Base-by-base conservation (phyloP, 2,329 filamentous ascomycete genomes). In the Fusarium secorum region DNA sequence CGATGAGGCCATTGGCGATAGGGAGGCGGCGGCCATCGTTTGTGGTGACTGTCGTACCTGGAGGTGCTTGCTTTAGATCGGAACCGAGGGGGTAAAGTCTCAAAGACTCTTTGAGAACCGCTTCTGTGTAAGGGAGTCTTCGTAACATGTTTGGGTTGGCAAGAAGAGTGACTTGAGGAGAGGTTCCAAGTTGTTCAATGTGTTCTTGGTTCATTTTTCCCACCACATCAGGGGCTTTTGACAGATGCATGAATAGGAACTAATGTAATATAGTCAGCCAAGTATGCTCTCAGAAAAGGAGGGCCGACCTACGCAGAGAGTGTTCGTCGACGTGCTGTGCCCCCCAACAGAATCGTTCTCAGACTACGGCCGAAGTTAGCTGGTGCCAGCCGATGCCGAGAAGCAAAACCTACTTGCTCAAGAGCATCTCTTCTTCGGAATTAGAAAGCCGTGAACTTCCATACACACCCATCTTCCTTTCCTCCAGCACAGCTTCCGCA, bases 161-260 rank as follows among this genome's bases (percentile, higher is more conserved):
- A 11, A 64, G n/a, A 24, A 72, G 35, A 11, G 36, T 18, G 3
- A 22, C 24, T 6, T 53, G 33, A 8, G 52, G 55, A 33, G 52
- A 15, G 8, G 10, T 18, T 10, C 58, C 51, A 8, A 72, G 26
- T 17, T 49, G 44, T 3, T 61, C 30, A 35, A 11, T 32, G 14
- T 70, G 69, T 13, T 72, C 70, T 49, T 60, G 38, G 14, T 22
- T 33, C 44, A 72, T 45, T 26, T 67, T 67, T 26, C 51, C 26
- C 2, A 60, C 55, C 0, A 70, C 20, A 1, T 51, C 24, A 1
- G 68, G 59, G 8, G 42, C 14, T 26, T 64, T 62, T 1, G 65
- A 52, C 10, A 72, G 33, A 14, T 67, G 20, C 68, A 72, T 67
- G 4, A 64, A 67, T 0, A 67, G 15, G 22, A 51, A 70, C 70